Evolutionary conservation across 352 stramenopile genomes (phyloP).

Genomic region (Pythium guiyangense): DNA sequence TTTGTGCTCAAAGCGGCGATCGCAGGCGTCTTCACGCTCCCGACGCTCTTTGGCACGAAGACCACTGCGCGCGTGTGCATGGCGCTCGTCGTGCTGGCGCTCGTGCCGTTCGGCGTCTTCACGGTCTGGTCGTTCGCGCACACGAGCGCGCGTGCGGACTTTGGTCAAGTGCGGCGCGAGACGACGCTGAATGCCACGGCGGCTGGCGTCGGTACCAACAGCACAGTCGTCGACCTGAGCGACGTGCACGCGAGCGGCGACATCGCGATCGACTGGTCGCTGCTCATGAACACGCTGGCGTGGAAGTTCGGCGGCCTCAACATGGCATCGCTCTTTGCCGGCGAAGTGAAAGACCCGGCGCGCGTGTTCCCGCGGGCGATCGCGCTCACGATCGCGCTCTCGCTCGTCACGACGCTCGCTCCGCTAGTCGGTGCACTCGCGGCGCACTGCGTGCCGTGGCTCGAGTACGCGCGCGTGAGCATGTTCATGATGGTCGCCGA

Average conservation of each 20-base stretch:
- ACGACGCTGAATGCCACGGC: no score
- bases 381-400: slow-evolving; percentile 54
- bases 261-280: slow-evolving; percentile 40
- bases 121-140: slow-evolving; percentile 13
- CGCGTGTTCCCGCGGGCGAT: slow-evolving; percentile 77
- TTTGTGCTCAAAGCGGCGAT: slow-evolving; percentile 19
- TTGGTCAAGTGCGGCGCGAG: slow-evolving; percentile 3
- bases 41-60: slow-evolving; percentile 17
- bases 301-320: slow-evolving; percentile 93
- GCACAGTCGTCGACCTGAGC: background rate
- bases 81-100: slow-evolving; percentile 7
- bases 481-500: slow-evolving; percentile 1
- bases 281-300: slow-evolving; percentile 89
- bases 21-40: slow-evolving; percentile 10
- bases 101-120: slow-evolving; percentile 18
- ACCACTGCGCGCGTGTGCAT: slow-evolving; percentile 13
- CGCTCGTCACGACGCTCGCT: slow-evolving; percentile 61
- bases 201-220: slow-evolving; percentile 1
- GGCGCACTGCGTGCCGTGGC: slow-evolving; percentile 8
- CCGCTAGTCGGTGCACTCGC: slow-evolving; percentile 70
- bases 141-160: background rate
- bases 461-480: background rate
- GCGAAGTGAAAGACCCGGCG: slow-evolving; percentile 70
- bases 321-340: slow-evolving; percentile 75
- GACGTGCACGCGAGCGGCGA: slow-evolving; percentile 8